These are phyloP conservation scores for Ceratobasidium sp. DNA, from an alignment of 1,284 basidiomycete genomes.

Conservation along the genomic window DNA sequence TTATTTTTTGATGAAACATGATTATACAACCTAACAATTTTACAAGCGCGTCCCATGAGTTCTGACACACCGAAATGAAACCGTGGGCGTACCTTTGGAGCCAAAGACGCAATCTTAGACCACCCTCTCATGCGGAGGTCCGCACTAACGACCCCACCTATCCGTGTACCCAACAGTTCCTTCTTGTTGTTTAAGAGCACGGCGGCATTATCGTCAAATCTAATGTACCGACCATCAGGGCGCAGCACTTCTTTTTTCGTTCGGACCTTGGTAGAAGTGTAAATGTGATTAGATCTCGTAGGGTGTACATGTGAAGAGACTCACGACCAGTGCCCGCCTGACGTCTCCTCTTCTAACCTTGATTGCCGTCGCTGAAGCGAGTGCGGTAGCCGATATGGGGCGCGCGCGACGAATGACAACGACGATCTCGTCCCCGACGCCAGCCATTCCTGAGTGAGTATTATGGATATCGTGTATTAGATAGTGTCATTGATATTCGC, in stretches of 20 bases:
- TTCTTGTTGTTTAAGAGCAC: slow-evolving; percentile 97
- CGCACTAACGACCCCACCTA: slow-evolving; percentile 92
- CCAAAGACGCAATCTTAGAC: slow-evolving; percentile 93
- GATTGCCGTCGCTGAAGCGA: slow-evolving; percentile 69
- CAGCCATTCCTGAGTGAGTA: slow-evolving; percentile 63
- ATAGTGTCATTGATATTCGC: background rate
- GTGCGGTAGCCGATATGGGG: slow-evolving; percentile 68
- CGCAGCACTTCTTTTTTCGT: slow-evolving; percentile 85
- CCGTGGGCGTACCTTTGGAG: slow-evolving; percentile 83
- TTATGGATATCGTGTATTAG: slow-evolving; percentile 27
- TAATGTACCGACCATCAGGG: slow-evolving; percentile 88
- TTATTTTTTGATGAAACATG: background rate
- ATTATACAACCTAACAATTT: slow-evolving; percentile 27
- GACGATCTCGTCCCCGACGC: slow-evolving; percentile 95
- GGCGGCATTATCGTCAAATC: slow-evolving; percentile 98
- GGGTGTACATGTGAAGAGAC: background rate
- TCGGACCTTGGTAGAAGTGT: slow-evolving; percentile 63
- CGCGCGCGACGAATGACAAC: slow-evolving; percentile 95
- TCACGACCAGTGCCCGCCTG: slow-evolving; percentile 88
- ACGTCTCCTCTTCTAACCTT: slow-evolving; percentile 96
- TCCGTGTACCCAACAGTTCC: slow-evolving; percentile 96
- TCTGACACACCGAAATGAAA: background rate
- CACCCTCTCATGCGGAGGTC: slow-evolving; percentile 93
- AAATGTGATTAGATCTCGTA: background rate
- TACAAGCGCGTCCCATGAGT: background rate